These are phyloP conservation scores for Globisporangium nunn DNA, from an alignment of 352 stramenopile genomes.

Conservation along the genomic window DNA sequence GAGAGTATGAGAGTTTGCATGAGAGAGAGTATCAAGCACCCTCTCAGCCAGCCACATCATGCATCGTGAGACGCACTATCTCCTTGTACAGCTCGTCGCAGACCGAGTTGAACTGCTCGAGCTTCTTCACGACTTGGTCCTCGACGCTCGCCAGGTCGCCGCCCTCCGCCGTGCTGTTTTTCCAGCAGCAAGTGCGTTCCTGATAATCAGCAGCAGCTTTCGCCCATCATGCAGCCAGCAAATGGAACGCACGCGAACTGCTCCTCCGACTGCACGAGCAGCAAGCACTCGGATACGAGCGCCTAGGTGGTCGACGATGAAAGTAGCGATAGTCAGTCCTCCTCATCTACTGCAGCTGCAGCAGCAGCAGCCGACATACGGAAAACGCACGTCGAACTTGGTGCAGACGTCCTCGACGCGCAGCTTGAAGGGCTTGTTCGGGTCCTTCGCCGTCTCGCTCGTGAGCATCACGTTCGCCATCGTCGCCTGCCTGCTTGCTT, in stretches of 20 bases:
- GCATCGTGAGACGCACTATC: slow-evolving; percentile 62
- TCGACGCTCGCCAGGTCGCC: slow-evolving; percentile 34
- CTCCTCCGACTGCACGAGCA: slow-evolving; percentile 73
- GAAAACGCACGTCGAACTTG: slow-evolving; percentile 64
- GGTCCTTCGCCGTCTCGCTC: slow-evolving; percentile 84
- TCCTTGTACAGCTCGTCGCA: slow-evolving; percentile 87
- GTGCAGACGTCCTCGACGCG: slow-evolving; percentile 78
- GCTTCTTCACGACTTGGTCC: slow-evolving; percentile 79
- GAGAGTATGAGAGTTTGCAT: background rate
- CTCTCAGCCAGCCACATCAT: no score
- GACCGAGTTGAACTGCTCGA: slow-evolving; percentile 85
- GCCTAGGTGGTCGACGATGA: slow-evolving; percentile 23
- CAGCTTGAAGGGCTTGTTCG: slow-evolving; percentile 84
- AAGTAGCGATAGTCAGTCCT: background rate
- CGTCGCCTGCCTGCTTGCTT: background rate
- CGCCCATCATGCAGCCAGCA: no score
- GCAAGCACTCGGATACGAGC: slow-evolving; percentile 66
- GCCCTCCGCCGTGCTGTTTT: slow-evolving; percentile 14
- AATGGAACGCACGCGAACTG: slow-evolving; percentile 41
- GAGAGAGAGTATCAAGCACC: no score
- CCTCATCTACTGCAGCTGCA: background rate
- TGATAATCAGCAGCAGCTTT: no score
- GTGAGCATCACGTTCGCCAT: slow-evolving; percentile 88
- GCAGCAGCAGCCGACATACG: background rate
- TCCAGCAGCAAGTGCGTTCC: background rate